phyloP scores from a whole-genome alignment of 2,329 filamentous ascomycete species.

The Xylariaceae sp. region DNA sequence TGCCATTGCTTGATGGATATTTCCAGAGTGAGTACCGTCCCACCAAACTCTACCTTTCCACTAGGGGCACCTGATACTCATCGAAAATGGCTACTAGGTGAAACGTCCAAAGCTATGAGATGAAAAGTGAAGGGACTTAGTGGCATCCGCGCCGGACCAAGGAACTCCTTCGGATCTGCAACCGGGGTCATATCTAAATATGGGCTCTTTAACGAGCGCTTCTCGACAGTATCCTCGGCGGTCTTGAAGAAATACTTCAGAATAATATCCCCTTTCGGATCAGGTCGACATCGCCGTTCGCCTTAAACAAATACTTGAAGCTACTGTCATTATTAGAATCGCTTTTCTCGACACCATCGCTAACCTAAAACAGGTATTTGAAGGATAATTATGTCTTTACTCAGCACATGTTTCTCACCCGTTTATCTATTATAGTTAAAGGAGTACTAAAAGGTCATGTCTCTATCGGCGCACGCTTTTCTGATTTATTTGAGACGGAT shows the following conservation, averaged over 20 bases:
- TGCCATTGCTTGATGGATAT: too few relatives aligned
- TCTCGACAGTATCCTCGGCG: background rate
- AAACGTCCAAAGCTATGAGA: background rate
- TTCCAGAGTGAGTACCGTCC: too few relatives aligned
- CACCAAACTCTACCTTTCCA: too few relatives aligned
- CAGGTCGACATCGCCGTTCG: background rate
- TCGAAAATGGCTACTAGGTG: too few relatives aligned
- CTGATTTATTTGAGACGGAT: background rate
- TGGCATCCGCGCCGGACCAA: background rate
- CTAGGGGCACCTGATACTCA: too few relatives aligned
- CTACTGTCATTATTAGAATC: background rate
- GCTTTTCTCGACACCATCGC: background rate
- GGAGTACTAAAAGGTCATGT: constrained; percentile 4
- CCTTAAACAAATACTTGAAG: background rate
- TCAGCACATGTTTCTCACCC: too few relatives aligned
- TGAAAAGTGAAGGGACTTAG: background rate
- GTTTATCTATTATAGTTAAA: too few relatives aligned
- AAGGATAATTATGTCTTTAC: too few relatives aligned
- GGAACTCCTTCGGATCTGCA: background rate
- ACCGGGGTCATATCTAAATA: constrained; percentile 8
- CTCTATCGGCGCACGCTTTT: background rate
- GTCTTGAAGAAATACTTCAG: background rate
- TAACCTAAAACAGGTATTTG: too few relatives aligned
- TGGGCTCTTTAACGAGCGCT: background rate
- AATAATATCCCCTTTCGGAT: background rate